Evolutionary conservation across 2,329 filamentous ascomycete species (phyloP), one percentile per base, ranked within the genome.

Genomic region (Zopfia rhizophila): DNA sequence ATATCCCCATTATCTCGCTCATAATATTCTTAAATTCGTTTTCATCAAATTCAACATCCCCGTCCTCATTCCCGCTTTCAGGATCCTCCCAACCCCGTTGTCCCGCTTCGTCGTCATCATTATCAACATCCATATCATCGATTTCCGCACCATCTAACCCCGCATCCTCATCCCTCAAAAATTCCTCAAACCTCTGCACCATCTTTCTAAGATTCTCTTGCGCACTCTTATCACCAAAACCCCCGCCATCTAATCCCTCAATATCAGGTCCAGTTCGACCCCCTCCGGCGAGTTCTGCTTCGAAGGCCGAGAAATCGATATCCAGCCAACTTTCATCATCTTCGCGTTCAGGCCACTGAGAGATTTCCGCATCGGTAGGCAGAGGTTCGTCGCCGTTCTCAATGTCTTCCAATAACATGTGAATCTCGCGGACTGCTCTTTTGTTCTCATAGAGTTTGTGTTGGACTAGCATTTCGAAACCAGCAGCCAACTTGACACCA

Each of bases 241-340:
- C 73, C 3, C 55, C 50, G 3, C 51, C 49, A 21, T 21, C 45
- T 18, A 14, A n/a, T n/a, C n/a, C 38, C 39, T 11, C 37, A n/a
- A n/a, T n/a, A n/a, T n/a, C n/a, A 18, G 23, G 5, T 6, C 14
- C 43, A 3, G 29, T 55, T 8, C 61, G 63, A 5, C 62, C 65
- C 38, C 68, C 70, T 51, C 82, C 83, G 42, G 78, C 76, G 2
- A 99, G 75, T 66, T 97, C 91, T 19, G 82, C 80, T 61, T 97
- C 92, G 44, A 99, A 91, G 52, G 97, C 91, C 13, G 88, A 82
- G 57, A 91, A 97, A 64, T 92, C 86, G 45, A 99, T 95, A 59
- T 97, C 87, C 55, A 99, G 78, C 94, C 94, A 99, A 16, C 83
- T 81, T 60, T 97, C 94, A 58, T 91, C 85, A 50, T 97, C 93